phyloP scores from a whole-genome alignment of 257 asterid species.

The Jacaranda copaia region DNA sequence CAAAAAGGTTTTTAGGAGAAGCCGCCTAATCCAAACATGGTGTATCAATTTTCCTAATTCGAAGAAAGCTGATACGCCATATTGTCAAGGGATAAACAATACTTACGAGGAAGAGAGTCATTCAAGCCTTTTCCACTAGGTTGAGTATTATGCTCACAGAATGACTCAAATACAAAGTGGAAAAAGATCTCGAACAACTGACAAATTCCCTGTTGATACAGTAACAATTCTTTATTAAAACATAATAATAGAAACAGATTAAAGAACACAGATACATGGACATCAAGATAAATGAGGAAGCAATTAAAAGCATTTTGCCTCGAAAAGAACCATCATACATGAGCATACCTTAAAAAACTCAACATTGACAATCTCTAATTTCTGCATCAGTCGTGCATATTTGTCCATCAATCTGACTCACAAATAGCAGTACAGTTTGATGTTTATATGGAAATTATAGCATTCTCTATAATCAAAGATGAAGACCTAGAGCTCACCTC shows the following conservation, averaged over 20 bases:
- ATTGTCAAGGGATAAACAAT: slow-evolving; percentile 25
- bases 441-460: slow-evolving; percentile 25
- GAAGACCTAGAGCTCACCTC: slow-evolving; percentile 58
- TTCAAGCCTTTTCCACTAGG: slow-evolving; percentile 67
- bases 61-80: slow-evolving; percentile 23
- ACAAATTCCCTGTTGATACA: slow-evolving; percentile 78
- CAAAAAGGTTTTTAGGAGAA: slow-evolving; percentile 37
- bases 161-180: slow-evolving; percentile 81
- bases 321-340: slow-evolving; percentile 30
- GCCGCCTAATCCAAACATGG: slow-evolving; percentile 35
- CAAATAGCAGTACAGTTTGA: slow-evolving; percentile 44
- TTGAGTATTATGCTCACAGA: slow-evolving; percentile 64
- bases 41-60: neutral
- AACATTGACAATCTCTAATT: slow-evolving; percentile 85
- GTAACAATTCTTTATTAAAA: slow-evolving; percentile 24
- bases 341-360: slow-evolving; percentile 87
- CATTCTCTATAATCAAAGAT: slow-evolving; percentile 33
- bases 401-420: slow-evolving; percentile 88
- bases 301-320: slow-evolving; percentile 22
- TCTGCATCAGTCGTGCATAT: slow-evolving; percentile 98
- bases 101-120: slow-evolving; percentile 79
- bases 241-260: neutral
- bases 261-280: neutral
- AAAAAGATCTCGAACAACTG: slow-evolving; percentile 95
- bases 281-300: slow-evolving; percentile 29